Conservation (phyloP, 169 alveolate species). For the Theileria parva region DNA sequence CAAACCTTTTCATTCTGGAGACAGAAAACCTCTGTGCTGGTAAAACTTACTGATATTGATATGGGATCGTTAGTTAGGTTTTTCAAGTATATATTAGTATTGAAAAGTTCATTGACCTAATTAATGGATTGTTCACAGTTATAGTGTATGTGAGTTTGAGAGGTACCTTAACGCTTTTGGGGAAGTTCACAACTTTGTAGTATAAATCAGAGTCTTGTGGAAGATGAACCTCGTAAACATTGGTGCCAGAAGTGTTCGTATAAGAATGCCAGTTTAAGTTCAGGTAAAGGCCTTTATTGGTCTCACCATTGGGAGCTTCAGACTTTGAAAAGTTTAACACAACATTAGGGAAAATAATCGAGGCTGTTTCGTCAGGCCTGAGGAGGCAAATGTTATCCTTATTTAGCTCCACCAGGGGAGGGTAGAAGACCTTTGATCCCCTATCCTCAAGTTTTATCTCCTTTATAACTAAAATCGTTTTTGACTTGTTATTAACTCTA, state of each 20-base stretch:
- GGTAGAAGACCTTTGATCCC: neutral
- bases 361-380: conserved; percentile 27
- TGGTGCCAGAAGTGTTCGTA: conserved; percentile 30
- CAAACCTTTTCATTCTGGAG: conserved; percentile 12
- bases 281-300: neutral
- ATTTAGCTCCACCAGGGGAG: neutral
- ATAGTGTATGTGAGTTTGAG: conserved; percentile 1
- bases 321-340: neutral
- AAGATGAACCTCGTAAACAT: conserved; percentile 16
- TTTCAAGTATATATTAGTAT: neutral
- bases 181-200: conserved; percentile 19
- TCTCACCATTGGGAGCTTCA: neutral
- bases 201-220: neutral
- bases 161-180: conserved; percentile 31
- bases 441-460: conserved; percentile 28
- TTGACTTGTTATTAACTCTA: conserved; percentile 22
- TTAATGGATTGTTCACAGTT: neutral
- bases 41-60: neutral
- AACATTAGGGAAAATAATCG: conserved; percentile 28
- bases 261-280: conserved; percentile 7
- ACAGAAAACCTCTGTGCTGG: neutral
- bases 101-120: conserved; percentile 14
- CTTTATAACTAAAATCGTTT: conserved; percentile 12
- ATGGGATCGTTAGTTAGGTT: neutral
- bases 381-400: conserved; percentile 4